Conservation (phyloP, 139 green algal genomes). For the Haematococcus lacustris region DNA sequence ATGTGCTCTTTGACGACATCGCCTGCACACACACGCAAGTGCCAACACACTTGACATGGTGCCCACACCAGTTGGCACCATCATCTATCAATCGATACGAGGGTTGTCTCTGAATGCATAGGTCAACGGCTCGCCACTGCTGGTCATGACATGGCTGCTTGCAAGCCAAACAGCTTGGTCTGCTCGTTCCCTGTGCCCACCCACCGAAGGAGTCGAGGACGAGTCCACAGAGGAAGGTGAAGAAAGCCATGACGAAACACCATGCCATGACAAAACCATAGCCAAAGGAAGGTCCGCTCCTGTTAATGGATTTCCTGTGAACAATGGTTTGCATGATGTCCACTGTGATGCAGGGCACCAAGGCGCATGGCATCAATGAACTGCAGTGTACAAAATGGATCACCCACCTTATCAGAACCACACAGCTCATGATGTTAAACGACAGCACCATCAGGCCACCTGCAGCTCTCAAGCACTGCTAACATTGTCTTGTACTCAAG, state of each 20-base stretch:
- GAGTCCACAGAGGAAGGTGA: conserved; percentile 26
- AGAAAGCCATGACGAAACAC: conserved; percentile 40
- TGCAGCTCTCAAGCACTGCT: no score
- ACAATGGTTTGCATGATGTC: background rate
- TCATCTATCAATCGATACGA: background rate
- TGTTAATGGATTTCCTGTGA: conserved; percentile 28
- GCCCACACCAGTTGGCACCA: background rate
- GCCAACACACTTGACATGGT: background rate
- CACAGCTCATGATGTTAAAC: conserved; percentile 4
- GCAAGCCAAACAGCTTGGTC: background rate
- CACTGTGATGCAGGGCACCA: background rate
- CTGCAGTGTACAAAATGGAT: background rate
- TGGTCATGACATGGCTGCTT: background rate
- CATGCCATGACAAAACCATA: conserved; percentile 51
- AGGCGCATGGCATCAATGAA: background rate
- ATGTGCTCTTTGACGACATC: background rate
- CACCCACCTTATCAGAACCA: conserved; percentile 4
- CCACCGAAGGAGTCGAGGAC: conserved; percentile 11
- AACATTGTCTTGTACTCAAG: no score
- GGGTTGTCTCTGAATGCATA: background rate
- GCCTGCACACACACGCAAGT: background rate
- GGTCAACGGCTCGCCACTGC: background rate
- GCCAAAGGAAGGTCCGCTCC: conserved; percentile 34
- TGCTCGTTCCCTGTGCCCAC: background rate
- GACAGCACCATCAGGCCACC: background rate